Base-by-base conservation (phyloP, 352 stramenopile genomes). In the Globisporangium yorkense region DNA sequence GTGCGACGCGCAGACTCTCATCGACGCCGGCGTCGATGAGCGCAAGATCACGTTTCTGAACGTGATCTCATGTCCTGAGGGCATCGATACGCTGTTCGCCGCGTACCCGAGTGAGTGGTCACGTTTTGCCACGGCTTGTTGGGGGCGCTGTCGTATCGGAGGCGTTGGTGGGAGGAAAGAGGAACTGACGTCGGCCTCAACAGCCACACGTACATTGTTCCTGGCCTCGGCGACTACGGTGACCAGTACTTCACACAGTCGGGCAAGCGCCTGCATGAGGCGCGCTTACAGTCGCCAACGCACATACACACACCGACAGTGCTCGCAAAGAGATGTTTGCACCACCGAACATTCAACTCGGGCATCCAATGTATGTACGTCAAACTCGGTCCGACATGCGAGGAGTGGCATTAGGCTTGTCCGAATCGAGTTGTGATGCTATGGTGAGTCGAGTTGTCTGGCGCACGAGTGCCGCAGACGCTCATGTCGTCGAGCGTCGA, bases 131-230 rank as follows among this genome's bases (percentile, higher is more conserved):
- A 21, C 12, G 40, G 16, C 24, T 27, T 27, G 24, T 27, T 27
- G 24, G 24, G 24, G 24, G 24, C 24, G 24, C 24, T 27, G 24
- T 27, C 24, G 24, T 27, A 27, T 27, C 24, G 24, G 24, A 27
- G 1, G 24, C 20, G 43, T 48, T 16, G 6, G 21, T 16, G n/a
- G 3, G n/a, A 48, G 35, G 43, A 48, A 16, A 24, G 2, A 45
- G 43, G 12, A 13, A 43, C 15, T 56, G 20, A 35, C 20, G 8
- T 20, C 27, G 78, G 87, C 18, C 71, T 98, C 50, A 98, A 99
- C 74, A 84, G 90, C 57, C 76, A 94, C 35, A 98, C 98, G 73
- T 99, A 94, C 72, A 99, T 98, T 62, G 67, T 98, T 46, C 96
- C 96, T 4, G 96, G 96, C 13, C 73, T 99, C 15, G 96, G 96